phyloP scores from a whole-genome alignment of 164 flowering plant genomes.

The Umbellularia californica region DNA sequence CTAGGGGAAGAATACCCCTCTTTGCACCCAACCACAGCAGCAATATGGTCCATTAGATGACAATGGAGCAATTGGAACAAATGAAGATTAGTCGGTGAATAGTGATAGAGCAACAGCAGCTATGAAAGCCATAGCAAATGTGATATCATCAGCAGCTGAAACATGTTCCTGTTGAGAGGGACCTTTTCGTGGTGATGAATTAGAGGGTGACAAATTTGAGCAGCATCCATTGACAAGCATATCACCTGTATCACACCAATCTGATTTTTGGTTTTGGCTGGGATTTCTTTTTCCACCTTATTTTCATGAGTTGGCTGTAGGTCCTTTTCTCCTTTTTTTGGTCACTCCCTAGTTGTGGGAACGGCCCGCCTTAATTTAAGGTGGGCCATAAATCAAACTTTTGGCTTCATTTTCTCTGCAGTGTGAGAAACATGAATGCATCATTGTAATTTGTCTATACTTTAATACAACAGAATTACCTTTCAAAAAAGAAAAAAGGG shows the following conservation, averaged over 20 bases:
- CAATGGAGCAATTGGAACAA: constrained; percentile 21
- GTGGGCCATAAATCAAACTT: too few relatives aligned
- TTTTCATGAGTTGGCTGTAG: too few relatives aligned
- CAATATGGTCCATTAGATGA: constrained; percentile 35
- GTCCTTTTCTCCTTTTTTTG: too few relatives aligned
- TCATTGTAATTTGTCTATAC: too few relatives aligned
- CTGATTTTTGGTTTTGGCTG: too few relatives aligned
- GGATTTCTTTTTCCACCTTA: too few relatives aligned
- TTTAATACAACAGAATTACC: too few relatives aligned
- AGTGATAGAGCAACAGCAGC: constrained; percentile 52
- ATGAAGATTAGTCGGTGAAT: constrained; percentile 32
- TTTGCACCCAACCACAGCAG: constrained; percentile 88
- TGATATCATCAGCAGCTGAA: constrained; percentile 65
- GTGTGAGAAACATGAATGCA: too few relatives aligned
- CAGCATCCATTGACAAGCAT: not conserved
- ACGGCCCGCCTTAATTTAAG: too few relatives aligned
- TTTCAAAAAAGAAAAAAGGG: too few relatives aligned
- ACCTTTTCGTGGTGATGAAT: constrained; percentile 57
- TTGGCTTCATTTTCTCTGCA: too few relatives aligned
- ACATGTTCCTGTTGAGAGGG: constrained; percentile 67
- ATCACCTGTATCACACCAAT: not conserved
- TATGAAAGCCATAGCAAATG: constrained; percentile 64
- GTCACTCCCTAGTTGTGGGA: too few relatives aligned
- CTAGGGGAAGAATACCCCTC: constrained; percentile 91
- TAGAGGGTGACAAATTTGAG: constrained; percentile 21